Evolutionary conservation across 148 eudicot species (phyloP), one percentile per base, ranked within the genome.

Genomic region (Vaccinium myrtillus): DNA sequence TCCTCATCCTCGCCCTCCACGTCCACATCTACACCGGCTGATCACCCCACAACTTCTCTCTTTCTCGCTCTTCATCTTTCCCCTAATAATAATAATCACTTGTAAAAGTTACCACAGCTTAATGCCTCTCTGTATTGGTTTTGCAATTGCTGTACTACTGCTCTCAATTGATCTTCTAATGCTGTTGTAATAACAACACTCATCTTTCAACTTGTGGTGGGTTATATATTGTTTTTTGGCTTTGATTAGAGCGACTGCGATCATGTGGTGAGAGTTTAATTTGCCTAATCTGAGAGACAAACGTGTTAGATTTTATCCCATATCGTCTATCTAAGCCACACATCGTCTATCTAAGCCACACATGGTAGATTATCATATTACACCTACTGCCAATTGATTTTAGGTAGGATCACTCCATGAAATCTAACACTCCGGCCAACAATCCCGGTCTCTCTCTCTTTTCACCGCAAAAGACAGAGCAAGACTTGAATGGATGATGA

Each of bases 11-110:
- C 63, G 91, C 90, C 15, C 12, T 91, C 67, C 89, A 84, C 49
- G 61, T 90, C 51, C 92, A 89, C 59, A 80, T 90, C 86, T 89
- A 87, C 75, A 75, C 90, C 27, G 92, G 88, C 63, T 84, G 79
- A 85, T 65, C 8, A 12, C 0, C 15, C 18, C n/a, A 2, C 55
- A 63, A 9, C 78, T 48, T 10, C n/a, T 27, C 18, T 27, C n/a
- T 53, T 18, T 78, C 6, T 27, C 59, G 9, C 80, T 78, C 32
- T 2, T 77, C 49, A 18, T 75, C 8, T 75, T 75, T 75, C 18
- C 30, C 23, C 32, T 8, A 63, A 10, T 63, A 8, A n/a, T 63
- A 11, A 10, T 65, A 10, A 23, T 23, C n/a, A 21, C 12, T 21
- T 8, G 27, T 21, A 63, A 12, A 43, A 43, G 46, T 43, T 63